phyloP scores from a whole-genome alignment of 2,329 filamentous ascomycete genomes.

The Aspergillus sp. region DNA sequence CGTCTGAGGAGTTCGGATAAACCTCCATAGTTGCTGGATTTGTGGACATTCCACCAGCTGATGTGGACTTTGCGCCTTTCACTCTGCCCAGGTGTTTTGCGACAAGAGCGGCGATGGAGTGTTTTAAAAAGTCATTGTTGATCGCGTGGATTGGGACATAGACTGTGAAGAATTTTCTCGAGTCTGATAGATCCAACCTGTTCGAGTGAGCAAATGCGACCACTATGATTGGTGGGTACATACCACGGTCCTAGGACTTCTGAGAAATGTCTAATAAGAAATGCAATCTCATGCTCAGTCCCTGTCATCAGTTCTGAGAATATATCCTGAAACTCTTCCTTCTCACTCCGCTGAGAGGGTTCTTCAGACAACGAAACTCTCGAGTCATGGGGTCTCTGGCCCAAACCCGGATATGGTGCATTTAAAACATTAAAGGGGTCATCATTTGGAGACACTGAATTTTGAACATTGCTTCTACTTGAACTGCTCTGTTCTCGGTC shows the following conservation, averaged over 20 bases:
- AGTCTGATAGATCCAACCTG: slow-evolving; percentile 37
- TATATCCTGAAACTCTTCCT: slow-evolving; percentile 29
- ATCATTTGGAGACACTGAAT: background rate
- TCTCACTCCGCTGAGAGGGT: slow-evolving; percentile 17
- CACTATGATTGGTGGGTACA: background rate
- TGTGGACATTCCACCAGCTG: slow-evolving; percentile 19
- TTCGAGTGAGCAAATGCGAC: no score
- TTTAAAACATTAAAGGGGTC: background rate
- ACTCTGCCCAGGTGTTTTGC: slow-evolving; percentile 36
- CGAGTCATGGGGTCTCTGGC: background rate
- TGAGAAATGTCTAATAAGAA: slow-evolving; percentile 33
- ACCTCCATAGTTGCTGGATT: slow-evolving; percentile 49
- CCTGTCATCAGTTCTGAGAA: slow-evolving; percentile 33
- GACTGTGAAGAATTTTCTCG: slow-evolving; percentile 33
- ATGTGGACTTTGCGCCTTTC: slow-evolving; percentile 21
- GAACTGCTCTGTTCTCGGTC: no score
- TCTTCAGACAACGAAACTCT: background rate
- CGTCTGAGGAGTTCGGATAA: slow-evolving; percentile 42
- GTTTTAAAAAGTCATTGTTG: slow-evolving; percentile 28
- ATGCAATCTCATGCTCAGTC: slow-evolving; percentile 34
- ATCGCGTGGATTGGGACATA: slow-evolving; percentile 34
- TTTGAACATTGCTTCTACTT: background rate
- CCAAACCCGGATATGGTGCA: background rate
- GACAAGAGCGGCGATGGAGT: slow-evolving; percentile 33
- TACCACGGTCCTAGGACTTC: slow-evolving; percentile 33